These are phyloP conservation scores for Hypoxylon sp. DNA, from an alignment of 2,329 filamentous ascomycete species.

Conservation along the genomic window DNA sequence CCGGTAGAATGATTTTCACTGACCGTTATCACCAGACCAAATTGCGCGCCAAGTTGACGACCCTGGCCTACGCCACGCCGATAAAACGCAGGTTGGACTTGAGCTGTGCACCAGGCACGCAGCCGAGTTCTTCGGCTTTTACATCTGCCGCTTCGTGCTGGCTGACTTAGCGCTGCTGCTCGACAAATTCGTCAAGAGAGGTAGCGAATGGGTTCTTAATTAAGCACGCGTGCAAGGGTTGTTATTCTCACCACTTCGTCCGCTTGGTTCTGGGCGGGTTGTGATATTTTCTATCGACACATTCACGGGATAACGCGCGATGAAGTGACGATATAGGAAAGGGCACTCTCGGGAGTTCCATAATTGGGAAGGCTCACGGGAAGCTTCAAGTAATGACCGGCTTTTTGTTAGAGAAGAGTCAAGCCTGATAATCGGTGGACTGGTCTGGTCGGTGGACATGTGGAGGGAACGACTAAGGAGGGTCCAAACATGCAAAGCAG, in stretches of 20 bases:
- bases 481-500: background rate
- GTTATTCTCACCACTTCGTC: constrained; percentile 1
- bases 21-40: constrained; percentile 77
- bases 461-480: background rate
- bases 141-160: constrained; percentile 94
- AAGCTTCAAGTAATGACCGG: background rate
- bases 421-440: background rate
- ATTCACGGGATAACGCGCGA: constrained; percentile 8
- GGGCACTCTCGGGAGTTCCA: constrained; percentile 3
- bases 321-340: constrained; percentile 16
- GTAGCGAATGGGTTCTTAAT: constrained; percentile 87
- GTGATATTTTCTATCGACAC: constrained; percentile 19
- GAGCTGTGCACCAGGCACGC: constrained; percentile 94
- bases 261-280: background rate
- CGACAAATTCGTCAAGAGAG: constrained; percentile 97
- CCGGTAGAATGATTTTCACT: constrained; percentile 40
- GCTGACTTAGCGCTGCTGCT: constrained; percentile 86
- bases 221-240: constrained; percentile 24
- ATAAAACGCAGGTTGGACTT: constrained; percentile 93
- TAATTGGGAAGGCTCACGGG: background rate
- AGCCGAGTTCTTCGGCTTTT: constrained; percentile 98
- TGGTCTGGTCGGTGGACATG: background rate
- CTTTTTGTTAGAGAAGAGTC: background rate
- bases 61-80: constrained; percentile 89
- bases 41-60: constrained; percentile 97